Percentiles rank a stretch among this genome's conserved stretches.
phyloP scores from a whole-genome alignment of 1,284 basidiomycete genomes.

The Entoloma clypeatum region DNA sequence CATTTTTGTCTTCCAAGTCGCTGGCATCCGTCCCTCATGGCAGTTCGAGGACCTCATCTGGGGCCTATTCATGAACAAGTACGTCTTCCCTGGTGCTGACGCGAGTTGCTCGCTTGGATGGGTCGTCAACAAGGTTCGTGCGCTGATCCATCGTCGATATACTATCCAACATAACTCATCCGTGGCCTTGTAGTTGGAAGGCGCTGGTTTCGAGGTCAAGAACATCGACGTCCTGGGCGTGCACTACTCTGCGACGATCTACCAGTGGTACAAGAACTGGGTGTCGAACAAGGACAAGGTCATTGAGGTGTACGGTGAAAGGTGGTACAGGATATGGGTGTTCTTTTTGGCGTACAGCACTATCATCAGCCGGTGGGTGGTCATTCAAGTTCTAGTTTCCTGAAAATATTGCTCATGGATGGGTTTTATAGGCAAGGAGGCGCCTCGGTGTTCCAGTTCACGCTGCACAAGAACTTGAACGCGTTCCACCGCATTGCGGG shows the following conservation, averaged over 20 bases:
- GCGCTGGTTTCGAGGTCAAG: conserved; percentile 95
- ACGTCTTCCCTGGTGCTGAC: conserved; percentile 97
- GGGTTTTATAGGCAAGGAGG: conserved; percentile 68
- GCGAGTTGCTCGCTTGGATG: conserved; percentile 93
- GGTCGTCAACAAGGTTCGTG: conserved; percentile 67
- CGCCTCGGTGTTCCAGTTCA: conserved; percentile 92
- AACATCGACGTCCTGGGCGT: conserved; percentile 94
- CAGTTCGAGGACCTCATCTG: conserved; percentile 98
- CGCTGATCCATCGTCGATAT: not conserved
- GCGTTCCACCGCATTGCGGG: conserved; percentile 87
- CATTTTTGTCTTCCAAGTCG: conserved; percentile 93
- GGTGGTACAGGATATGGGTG: conserved; percentile 88
- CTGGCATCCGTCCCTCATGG: conserved; percentile 91
- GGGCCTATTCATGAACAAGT: conserved; percentile 95
- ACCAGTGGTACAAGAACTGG: conserved; percentile 97
- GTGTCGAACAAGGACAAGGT: conserved; percentile 87
- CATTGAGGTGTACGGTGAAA: conserved; percentile 85
- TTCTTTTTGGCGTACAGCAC: conserved; percentile 86
- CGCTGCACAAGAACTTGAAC: conserved; percentile 96
- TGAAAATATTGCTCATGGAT: conserved; percentile 3
- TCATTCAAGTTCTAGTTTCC: not conserved
- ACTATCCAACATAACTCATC: not conserved
- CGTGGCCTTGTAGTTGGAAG: conserved; percentile 58
- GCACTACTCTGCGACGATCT: conserved; percentile 95
- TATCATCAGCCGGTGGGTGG: conserved; percentile 60